Base-by-base conservation (phyloP, 495 filamentous ascomycete species). In the Trichoderma virens region DNA sequence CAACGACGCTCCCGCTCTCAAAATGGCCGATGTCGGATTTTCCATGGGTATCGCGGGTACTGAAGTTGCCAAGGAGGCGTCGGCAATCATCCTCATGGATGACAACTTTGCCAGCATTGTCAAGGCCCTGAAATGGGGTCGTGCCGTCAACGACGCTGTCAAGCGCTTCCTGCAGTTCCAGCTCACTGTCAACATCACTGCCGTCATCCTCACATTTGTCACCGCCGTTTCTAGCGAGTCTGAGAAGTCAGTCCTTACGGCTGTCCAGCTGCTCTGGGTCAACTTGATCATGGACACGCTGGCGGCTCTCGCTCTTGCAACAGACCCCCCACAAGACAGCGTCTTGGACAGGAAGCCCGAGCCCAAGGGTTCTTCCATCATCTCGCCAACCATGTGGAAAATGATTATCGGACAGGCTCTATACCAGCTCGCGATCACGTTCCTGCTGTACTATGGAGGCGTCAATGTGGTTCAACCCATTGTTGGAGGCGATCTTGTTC, bases 221-320 rank as follows among this genome's bases (percentile, higher is more conserved):
- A 86, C 91, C 1, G 88, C 91, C 30, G 86, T 94, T n/a, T 84
- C 87, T 31, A 90, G 82, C 68, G 70, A 70, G 5, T 74, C 84
- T 6, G 85, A 87, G 69, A 73, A 80, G 32, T 89, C 90, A 59
- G 91, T 95, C 59, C 78, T 96, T 35, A 93, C 83, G 5, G 90
- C 91, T 8, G 91, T 96, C 20, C 91, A 96, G 76, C 80, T 96
- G 28, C 82, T 96, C 18, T 96, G 91, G 91, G 89, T 96, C 67
- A 96, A 96, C 67, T 79, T 96, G 66, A 95, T 96, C 73, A 96
- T 96, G 92, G 91, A 96, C 67, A 94, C 91, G 0, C 90, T 96
- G 66, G 91, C 91, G 30, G 91, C 91, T 18, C 79, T 96, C 16
- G 91, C 91, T 31, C 80, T 96, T 56, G 92, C 91, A 13, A 96